A percentile compares a stretch with the other conserved stretches of the same genome.
phyloP scores from a whole-genome alignment of 75 land plant genomes.

The Pseudotsuga menziesii region DNA sequence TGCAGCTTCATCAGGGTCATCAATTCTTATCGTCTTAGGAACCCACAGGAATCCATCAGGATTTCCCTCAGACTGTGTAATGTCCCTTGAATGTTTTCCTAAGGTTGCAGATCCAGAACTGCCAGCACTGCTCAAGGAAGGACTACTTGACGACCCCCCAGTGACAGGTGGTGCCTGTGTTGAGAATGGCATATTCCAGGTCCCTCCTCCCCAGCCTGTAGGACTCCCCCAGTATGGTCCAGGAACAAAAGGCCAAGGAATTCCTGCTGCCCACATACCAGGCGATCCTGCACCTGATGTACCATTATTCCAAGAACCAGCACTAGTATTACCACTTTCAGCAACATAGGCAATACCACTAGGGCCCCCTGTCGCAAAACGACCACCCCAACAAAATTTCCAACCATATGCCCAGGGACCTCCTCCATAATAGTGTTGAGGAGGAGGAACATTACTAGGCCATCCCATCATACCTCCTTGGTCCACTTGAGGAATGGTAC shows the following conservation, averaged over 20 bases:
- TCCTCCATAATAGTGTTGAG: constrained; percentile 12
- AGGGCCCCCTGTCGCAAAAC: not conserved
- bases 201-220: constrained; percentile 25
- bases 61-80: constrained; percentile 18
- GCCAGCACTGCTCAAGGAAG: constrained; percentile 19
- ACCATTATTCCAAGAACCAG: constrained; percentile 16
- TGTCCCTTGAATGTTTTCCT: constrained; percentile 68
- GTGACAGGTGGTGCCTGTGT: constrained; percentile 3
- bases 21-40: constrained; percentile 85
- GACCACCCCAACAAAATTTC: constrained; percentile 6
- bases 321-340: constrained; percentile 1
- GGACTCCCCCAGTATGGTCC: constrained; percentile 44
- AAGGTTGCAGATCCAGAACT: constrained; percentile 43
- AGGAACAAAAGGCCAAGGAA: constrained; percentile 51
- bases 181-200: constrained; percentile 38
- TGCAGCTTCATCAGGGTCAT: constrained; percentile 80
- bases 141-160: constrained; percentile 32
- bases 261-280: constrained; percentile 32
- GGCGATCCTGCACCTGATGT: constrained; percentile 19
- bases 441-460: constrained; percentile 2
- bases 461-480: constrained; percentile 11
- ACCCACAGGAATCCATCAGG: constrained; percentile 50
- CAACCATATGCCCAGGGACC: constrained; percentile 14
- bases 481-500: constrained; percentile 4
- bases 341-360: constrained; percentile 7